Base-by-base conservation (phyloP, 2,329 filamentous ascomycete genomes). In the Fusarium sp. region DNA sequence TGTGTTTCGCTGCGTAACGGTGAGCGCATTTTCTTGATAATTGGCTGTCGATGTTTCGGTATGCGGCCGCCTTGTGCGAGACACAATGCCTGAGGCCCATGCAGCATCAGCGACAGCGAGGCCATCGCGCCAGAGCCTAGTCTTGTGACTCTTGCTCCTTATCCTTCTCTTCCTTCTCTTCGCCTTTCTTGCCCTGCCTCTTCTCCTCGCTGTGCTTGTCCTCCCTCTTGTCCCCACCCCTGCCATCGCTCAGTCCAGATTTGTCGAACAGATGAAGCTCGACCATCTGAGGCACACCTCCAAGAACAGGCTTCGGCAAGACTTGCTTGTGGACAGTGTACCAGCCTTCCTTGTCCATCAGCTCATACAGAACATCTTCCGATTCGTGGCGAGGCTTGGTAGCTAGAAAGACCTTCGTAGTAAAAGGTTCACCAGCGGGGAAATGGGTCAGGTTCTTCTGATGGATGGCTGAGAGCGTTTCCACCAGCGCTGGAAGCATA, bases 351-450 rank as follows among this genome's bases (percentile, higher is more conserved):
- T 72, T 72, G 2, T 76, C 67, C 77, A 88, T 79, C 20, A 87
- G 71, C 8, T 78, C 77, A 58, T 86, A 87, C 18, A 87, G 69
- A 0, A 76, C 80, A 31, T 77, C 73, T 67, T 88, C 86, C 0
- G 84, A 86, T 4, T 80, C 77, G 63, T 88, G 87, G 2, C 86
- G 80, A 1, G 82, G 84, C 72, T 88, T 89, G 0, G 85, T 87
- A 4, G 85, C 84, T 14, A 88, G 67, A 21, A 88, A 78, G 2
- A 88, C 82, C 9, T 76, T 79, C n/a, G 83, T 82, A 47, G 61
- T 69, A 29, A 71, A 69, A 8, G 67, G 54, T 27, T 64, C 57
- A 21, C 54, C 56, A n/a, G 45, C 51, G 10, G 56, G 50, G 1
- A 68, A 58, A 39, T 74, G 72, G 4, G 63, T 60, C 37, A 61